Base-by-base conservation (phyloP, 2,329 filamentous ascomycete species). In the Byssothecium circinans region DNA sequence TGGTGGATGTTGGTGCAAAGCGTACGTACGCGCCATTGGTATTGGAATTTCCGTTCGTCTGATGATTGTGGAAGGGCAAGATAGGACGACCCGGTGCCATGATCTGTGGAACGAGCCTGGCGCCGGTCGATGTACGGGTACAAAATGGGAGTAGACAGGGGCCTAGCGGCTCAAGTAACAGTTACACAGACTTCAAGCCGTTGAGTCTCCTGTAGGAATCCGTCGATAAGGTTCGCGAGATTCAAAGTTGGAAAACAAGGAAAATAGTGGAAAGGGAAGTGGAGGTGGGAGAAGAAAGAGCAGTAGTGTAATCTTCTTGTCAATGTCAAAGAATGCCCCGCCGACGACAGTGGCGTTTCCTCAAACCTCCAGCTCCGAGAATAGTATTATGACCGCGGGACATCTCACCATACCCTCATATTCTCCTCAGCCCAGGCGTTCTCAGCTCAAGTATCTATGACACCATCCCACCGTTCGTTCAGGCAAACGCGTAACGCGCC, bases 261-360 rank as follows among this genome's bases (percentile, higher is more conserved):
- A 29, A 23, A 39, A 25, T 4, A 30, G 3, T 19, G n/a, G 23
- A 23, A 19, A 25, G 14, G 8, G 3, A 19, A 22, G 37, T 34
- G 30, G 22, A 23, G 36, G 22, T 12, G n/a, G 23, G 19, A 27
- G 17, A 39, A 35, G 29, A 25, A 41, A 42, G 41, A 45, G 25
- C 39, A 36, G 47, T 37, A 39, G 25, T 35, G 18, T 30, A 37
- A 2, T 7, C 5, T 43, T n/a, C 17, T n/a, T 34, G 22, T 19
- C n/a, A 29, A 2, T 35, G n/a, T 22, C 20, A 30, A 27, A 38
- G 36, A 25, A 25, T 8, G 8, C 39, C 42, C 33, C 47, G 43
- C 33, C 47, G 47, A 50, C 47, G 47, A 50, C 38, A 46, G 47
- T 50, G 47, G 47, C 47, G 47, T 45, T 33, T 23, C 8, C 30